A percentile compares a stretch with the other conserved stretches of the same genome.
Evolutionary conservation across 2,329 filamentous ascomycete genomes (phyloP).

Genomic region (Emmonsia crescens): DNA sequence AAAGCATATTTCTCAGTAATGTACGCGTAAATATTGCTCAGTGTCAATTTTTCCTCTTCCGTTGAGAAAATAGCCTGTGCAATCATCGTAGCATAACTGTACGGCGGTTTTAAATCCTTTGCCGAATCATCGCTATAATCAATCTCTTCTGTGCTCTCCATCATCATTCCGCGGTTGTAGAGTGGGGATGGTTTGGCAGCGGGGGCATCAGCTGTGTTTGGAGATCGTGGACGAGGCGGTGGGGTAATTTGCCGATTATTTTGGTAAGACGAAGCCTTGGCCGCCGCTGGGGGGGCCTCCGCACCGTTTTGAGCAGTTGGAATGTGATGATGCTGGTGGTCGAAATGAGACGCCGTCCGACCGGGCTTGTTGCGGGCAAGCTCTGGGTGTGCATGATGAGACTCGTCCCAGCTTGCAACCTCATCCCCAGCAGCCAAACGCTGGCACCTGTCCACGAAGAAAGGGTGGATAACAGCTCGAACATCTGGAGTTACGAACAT

Average conservation of each 20-base stretch:
- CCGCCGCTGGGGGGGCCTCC: neutral
- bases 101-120: slow-evolving; percentile 87
- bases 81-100: slow-evolving; percentile 94
- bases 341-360: slow-evolving; percentile 10
- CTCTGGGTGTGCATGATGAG: slow-evolving; percentile 29
- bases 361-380: slow-evolving; percentile 7
- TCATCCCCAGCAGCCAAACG: slow-evolving; percentile 33
- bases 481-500: slow-evolving; percentile 90
- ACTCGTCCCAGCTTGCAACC: slow-evolving; percentile 27
- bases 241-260: slow-evolving; percentile 31
- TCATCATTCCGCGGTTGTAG: slow-evolving; percentile 42
- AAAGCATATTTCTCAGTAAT: slow-evolving; percentile 89
- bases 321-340: neutral
- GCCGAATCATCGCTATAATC: slow-evolving; percentile 64
- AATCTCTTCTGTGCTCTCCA: slow-evolving; percentile 43
- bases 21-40: slow-evolving; percentile 87
- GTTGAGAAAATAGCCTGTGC: slow-evolving; percentile 89
- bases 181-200: slow-evolving; percentile 34
- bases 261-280: slow-evolving; percentile 29
- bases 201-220: slow-evolving; percentile 9
- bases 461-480: slow-evolving; percentile 56
- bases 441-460: slow-evolving; percentile 58
- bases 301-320: neutral
- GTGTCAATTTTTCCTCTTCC: slow-evolving; percentile 74
- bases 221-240: slow-evolving; percentile 11